A percentile compares a stretch with the other conserved stretches of the same genome.
These are phyloP conservation scores for Phytophthora fragariaefolia DNA, from an alignment of 352 stramenopile species.

Conservation along the genomic window DNA sequence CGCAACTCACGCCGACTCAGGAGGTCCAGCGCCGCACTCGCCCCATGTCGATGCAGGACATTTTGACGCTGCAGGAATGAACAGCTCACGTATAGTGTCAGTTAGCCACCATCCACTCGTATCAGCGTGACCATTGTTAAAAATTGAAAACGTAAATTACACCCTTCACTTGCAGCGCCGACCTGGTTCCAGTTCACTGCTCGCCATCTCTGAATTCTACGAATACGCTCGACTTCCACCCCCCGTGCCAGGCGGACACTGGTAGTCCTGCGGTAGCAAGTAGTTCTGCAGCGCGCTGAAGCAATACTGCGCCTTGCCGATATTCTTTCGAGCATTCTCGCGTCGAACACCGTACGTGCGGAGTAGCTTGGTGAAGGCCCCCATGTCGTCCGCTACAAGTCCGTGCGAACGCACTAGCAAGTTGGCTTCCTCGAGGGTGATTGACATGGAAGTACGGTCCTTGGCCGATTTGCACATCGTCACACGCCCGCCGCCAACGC, in stretches of 20 bases:
- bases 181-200: constrained; percentile 18
- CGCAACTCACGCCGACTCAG: constrained; percentile 15
- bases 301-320: constrained; percentile 85
- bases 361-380: constrained; percentile 69
- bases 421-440: constrained; percentile 94
- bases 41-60: constrained; percentile 83
- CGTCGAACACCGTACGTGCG: constrained; percentile 79
- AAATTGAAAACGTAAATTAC: constrained; percentile 39
- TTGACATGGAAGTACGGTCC: constrained; percentile 97
- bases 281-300: constrained; percentile 87
- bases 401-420: constrained; percentile 66
- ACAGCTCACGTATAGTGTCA: constrained; percentile 8
- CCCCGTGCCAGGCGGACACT: constrained; percentile 84
- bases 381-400: constrained; percentile 55
- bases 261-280: constrained; percentile 77
- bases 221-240: constrained; percentile 70
- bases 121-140: constrained; percentile 22
- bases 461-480: constrained; percentile 98
- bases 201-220: constrained; percentile 31
- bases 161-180: constrained; percentile 5
- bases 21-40: constrained; percentile 21
- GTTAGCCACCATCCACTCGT: not conserved
- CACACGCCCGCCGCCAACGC: constrained; percentile 90
- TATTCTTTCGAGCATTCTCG: constrained; percentile 90
- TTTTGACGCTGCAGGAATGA: constrained; percentile 50